Base-by-base conservation (phyloP, 2,329 filamentous ascomycete species). In the Anthostomella pinea region DNA sequence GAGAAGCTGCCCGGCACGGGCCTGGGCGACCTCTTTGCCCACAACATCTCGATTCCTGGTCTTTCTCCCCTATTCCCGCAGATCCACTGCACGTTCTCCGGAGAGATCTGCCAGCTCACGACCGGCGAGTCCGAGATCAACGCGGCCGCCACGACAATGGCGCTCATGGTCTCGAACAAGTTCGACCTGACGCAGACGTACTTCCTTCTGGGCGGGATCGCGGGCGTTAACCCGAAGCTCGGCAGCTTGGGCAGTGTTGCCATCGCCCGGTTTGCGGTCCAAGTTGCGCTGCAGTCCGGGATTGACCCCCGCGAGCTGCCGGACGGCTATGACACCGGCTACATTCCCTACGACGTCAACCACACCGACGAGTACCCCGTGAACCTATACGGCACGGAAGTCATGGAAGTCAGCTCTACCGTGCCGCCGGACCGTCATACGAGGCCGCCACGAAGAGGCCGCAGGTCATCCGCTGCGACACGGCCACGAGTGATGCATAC, bases 201-300 rank as follows among this genome's bases (percentile, higher is more conserved):
- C 63, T 87, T 87, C 60, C 60, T 89, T 39, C 60, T 86, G 19
- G 78, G 73, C 1, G 85, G 85, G 3, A 88, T 90, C 44, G 84
- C 79, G 2, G 85, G 85, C n/a, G 70, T 87, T 27, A 87, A 79
- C 57, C 85, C 85, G 1, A 75, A 81, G 43, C 63, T 77, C 17
- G 79, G 73, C 15, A 87, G 84, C 0, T 68, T 85, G 4, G 78
- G 75, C 28, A 73, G 75, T 25, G 83, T 86, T 0, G 81, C 81
- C 1, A 77, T 90, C 35, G 75, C 80, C 23, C 73, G 77, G 15
- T 90, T 80, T 53, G 77, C 83, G 1, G 73, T 89, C 5, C 85
- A 89, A 55, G 83, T 87, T 3, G 83, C 80, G 0, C 66, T 88
- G 35, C 84, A 89, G 58, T 85, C 87, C 47, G 85, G 89, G 59